A percentile compares a stretch with the other conserved stretches of the same genome.
These are phyloP conservation scores for Vitis labrusca DNA, from an alignment of 164 flowering plant species.

Conservation along the genomic window DNA sequence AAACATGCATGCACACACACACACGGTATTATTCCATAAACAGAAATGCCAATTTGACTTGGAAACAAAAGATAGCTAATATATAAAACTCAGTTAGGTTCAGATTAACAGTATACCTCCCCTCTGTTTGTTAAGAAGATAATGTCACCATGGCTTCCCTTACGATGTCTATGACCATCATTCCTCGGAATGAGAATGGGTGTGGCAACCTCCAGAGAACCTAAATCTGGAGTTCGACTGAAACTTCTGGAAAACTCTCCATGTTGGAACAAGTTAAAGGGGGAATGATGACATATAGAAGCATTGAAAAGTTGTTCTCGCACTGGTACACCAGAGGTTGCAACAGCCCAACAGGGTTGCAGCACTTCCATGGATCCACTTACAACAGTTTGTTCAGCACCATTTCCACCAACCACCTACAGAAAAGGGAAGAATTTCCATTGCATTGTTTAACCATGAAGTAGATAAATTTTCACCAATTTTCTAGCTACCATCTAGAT, in stretches of 20 bases:
- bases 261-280: conserved; percentile 75
- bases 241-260: conserved; percentile 72
- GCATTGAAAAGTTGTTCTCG: conserved; percentile 96
- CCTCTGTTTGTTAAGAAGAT: conserved; percentile 92
- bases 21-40: no score
- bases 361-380: conserved; percentile 98
- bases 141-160: conserved; percentile 97
- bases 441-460: background rate
- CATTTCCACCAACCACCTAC: conserved; percentile 96
- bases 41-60: no score
- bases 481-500: no score
- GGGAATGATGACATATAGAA: conserved; percentile 82
- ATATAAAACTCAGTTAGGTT: background rate
- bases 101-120: conserved; percentile 61
- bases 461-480: background rate
- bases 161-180: conserved; percentile 88
- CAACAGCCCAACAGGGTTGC: conserved; percentile 96
- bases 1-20: no score
- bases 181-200: conserved; percentile 82
- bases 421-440: conserved; percentile 2
- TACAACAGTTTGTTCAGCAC: conserved; percentile 87
- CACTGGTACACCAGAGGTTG: conserved; percentile 96
- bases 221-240: conserved; percentile 48
- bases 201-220: conserved; percentile 86
- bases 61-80: no score